A percentile compares a stretch with the other conserved stretches of the same genome.
phyloP scores from a whole-genome alignment of 345 rosid genomes.

The Linum lewisii region DNA sequence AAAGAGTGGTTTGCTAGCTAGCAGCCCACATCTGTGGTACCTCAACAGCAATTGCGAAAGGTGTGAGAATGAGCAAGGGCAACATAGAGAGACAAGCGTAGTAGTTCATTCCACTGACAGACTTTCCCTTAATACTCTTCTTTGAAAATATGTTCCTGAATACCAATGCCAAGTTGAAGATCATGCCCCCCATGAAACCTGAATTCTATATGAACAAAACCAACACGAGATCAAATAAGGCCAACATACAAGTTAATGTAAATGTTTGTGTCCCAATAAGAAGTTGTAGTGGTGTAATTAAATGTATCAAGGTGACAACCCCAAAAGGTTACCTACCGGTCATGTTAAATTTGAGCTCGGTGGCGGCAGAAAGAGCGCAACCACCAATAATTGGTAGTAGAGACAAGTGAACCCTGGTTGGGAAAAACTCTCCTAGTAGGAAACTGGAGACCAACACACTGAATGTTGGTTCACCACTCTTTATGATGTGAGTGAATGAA shows the following conservation, averaged over 20 bases:
- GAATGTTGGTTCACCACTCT: slow-evolving; percentile 95
- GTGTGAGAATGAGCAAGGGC: slow-evolving; percentile 82
- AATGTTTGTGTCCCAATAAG: no score
- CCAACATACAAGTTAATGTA: neutral
- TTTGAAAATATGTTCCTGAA: slow-evolving; percentile 91
- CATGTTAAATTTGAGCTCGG: slow-evolving; percentile 99
- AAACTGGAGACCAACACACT: slow-evolving; percentile 55
- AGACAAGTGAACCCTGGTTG: slow-evolving; percentile 65
- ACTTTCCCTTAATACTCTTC: slow-evolving; percentile 94
- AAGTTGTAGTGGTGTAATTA: neutral
- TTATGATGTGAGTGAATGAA: slow-evolving; percentile 92
- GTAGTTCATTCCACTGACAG: slow-evolving; percentile 60
- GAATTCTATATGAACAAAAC: slow-evolving; percentile 4
- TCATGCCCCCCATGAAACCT: slow-evolving; percentile 98
- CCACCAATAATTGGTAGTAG: slow-evolving; percentile 97
- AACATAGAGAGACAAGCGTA: slow-evolving; percentile 92
- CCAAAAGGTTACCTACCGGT: slow-evolving; percentile 24
- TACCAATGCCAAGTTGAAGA: slow-evolving; percentile 90
- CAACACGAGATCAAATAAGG: slow-evolving; percentile 3
- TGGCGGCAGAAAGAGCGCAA: slow-evolving; percentile 88
- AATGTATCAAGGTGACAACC: neutral
- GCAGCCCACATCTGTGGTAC: slow-evolving; percentile 93
- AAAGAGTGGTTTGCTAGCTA: slow-evolving; percentile 69
- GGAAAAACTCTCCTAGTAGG: slow-evolving; percentile 75
- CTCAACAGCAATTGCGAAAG: slow-evolving; percentile 74